Conservation (phyloP, 225 moss, liverwort and hornwort species). For the Physcomitrellopsis africana region DNA sequence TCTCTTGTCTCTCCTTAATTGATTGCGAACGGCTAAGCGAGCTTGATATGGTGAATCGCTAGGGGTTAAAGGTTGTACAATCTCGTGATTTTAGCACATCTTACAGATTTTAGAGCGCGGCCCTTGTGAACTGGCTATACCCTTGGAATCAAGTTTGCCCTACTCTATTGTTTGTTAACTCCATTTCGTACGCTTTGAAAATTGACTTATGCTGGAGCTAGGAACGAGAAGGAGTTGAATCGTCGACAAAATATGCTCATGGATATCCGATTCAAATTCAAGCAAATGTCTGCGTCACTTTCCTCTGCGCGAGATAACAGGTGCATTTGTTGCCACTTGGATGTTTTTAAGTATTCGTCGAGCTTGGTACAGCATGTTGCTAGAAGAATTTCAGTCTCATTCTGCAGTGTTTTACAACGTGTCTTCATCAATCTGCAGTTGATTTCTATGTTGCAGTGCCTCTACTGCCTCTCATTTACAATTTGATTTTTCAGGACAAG, state of each 20-base stretch:
- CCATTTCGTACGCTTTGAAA: constrained; percentile 18
- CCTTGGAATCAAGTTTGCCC: not conserved
- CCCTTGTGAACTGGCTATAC: not conserved
- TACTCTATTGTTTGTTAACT: not conserved
- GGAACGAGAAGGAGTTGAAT: constrained; percentile 84
- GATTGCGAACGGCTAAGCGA: not conserved
- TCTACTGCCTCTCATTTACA: constrained; percentile 8
- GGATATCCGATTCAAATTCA: constrained; percentile 70
- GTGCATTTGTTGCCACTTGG: constrained; percentile 26
- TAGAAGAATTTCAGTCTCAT: not conserved
- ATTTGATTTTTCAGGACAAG: constrained; percentile 44
- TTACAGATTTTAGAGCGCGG: not conserved
- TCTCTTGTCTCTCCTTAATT: not conserved
- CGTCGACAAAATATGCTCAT: constrained; percentile 74
- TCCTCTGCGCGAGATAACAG: constrained; percentile 69
- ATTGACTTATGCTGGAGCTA: constrained; percentile 20
- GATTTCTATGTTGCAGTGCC: not conserved
- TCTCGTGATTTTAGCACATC: not conserved
- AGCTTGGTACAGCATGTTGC: not conserved
- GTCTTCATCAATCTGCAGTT: not conserved
- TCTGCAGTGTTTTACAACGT: not conserved
- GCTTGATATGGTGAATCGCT: constrained; percentile 10
- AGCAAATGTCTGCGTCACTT: constrained; percentile 74
- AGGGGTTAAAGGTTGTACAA: not conserved
- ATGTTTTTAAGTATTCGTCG: not conserved